phyloP scores from a whole-genome alignment of 2,329 filamentous ascomycete genomes.

The Pestalotiopsis sp. region DNA sequence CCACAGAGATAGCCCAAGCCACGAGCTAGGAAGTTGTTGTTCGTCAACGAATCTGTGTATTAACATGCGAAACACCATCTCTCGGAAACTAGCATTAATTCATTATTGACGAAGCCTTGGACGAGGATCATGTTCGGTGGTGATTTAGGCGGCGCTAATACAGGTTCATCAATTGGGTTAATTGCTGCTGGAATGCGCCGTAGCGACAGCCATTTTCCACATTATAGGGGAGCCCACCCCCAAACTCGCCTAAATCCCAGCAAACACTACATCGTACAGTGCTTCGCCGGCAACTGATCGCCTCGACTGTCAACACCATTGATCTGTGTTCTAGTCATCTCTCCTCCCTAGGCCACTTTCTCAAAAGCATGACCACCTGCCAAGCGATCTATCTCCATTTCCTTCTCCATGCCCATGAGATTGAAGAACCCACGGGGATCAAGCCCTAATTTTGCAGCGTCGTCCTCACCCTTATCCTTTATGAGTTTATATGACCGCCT shows the following conservation, averaged over 20 bases:
- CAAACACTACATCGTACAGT: too few species aligned
- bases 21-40: too few species aligned
- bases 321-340: background rate
- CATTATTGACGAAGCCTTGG: too few species aligned
- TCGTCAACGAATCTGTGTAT: too few species aligned
- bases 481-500: constrained; percentile 12
- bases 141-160: too few species aligned
- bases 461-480: constrained; percentile 14
- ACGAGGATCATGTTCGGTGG: too few species aligned
- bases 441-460: constrained; percentile 13
- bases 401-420: constrained; percentile 14
- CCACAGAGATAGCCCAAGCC: too few species aligned
- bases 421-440: constrained; percentile 15
- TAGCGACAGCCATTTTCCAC: background rate
- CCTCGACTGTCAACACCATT: too few species aligned
- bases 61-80: too few species aligned
- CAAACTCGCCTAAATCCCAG: background rate
- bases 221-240: background rate
- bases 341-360: background rate
- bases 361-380: constrained; percentile 13
- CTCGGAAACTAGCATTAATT: too few species aligned
- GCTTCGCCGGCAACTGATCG: too few species aligned
- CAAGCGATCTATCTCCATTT: constrained; percentile 14
- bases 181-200: background rate
- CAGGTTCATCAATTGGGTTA: too few species aligned